Percentiles rank a stretch among this genome's conserved stretches.
Evolutionary conservation across 805 yeast species (phyloP).

Genomic region (Saturnispora quitensis): DNA sequence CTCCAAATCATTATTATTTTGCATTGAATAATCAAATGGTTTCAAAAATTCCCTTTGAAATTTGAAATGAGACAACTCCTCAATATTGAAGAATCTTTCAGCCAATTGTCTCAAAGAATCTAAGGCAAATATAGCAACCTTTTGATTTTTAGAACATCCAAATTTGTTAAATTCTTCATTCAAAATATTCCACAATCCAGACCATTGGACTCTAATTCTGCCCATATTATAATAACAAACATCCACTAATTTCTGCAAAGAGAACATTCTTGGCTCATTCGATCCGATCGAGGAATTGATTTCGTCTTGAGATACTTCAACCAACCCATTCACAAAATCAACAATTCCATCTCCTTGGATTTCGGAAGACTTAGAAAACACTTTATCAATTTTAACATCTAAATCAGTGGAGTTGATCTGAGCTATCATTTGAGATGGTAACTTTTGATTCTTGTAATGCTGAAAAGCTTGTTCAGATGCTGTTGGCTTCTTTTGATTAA

Average conservation of each 20-base stretch:
- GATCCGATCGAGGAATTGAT: conserved; percentile 81
- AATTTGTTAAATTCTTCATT: conserved; percentile 81
- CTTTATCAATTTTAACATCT: conserved; percentile 74
- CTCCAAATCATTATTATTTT: conserved; percentile 54
- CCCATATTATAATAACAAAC: conserved; percentile 97
- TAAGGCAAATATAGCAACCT: conserved; percentile 80
- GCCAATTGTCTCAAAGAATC: conserved; percentile 91
- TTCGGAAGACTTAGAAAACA: conserved; percentile 73
- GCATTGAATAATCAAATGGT: conserved; percentile 78
- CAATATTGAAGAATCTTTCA: conserved; percentile 85
- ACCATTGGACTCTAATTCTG: conserved; percentile 94
- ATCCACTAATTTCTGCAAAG: conserved; percentile 92
- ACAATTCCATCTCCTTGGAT: conserved; percentile 79
- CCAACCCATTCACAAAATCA: conserved; percentile 76
- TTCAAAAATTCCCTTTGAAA: conserved; percentile 89
- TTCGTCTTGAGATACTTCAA: conserved; percentile 83
- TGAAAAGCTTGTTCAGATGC: conserved; percentile 61
- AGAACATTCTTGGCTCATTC: conserved; percentile 79
- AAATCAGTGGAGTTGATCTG: conserved; percentile 56
- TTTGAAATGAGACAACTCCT: conserved; percentile 89
- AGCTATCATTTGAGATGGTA: conserved; percentile 48
- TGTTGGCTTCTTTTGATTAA: conserved; percentile 43
- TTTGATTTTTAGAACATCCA: conserved; percentile 68
- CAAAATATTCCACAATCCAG: conserved; percentile 89
- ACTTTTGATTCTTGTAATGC: conserved; percentile 62